Evolutionary conservation across 1,139 yeast species (phyloP).

Genomic region (Blastobotrys serpentis): DNA sequence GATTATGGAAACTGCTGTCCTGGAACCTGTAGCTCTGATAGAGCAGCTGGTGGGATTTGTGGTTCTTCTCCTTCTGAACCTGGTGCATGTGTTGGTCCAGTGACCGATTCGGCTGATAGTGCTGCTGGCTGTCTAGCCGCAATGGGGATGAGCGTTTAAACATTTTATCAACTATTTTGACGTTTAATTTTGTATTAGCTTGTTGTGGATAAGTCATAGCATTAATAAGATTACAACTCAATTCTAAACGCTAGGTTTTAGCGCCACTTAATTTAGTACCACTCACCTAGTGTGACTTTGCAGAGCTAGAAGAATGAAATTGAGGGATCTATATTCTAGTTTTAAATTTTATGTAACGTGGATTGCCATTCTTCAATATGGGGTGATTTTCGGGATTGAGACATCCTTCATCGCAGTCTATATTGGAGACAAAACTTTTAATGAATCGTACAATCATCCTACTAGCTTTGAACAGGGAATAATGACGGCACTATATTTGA

Average conservation of each 20-base stretch:
- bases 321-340: not conserved
- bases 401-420: slow-evolving; percentile 67
- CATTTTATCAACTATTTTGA: too few species aligned
- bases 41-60: not conserved
- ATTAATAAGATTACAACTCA: too few species aligned
- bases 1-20: not conserved
- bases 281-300: too few species aligned
- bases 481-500: slow-evolving; percentile 45
- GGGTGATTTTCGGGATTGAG: slow-evolving; percentile 60
- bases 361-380: slow-evolving; percentile 46
- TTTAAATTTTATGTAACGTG: slow-evolving; percentile 37
- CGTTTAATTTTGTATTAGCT: too few species aligned
- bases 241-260: not conserved
- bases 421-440: slow-evolving; percentile 48
- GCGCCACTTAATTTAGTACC: too few species aligned
- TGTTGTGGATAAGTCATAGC: too few species aligned
- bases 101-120: too few species aligned
- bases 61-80: not conserved
- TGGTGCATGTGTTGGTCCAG: too few species aligned
- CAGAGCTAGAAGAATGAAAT: not conserved
- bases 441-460: slow-evolving; percentile 47
- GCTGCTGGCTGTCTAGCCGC: too few species aligned
- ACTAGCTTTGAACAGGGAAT: slow-evolving; percentile 42
- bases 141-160: too few species aligned
- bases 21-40: not conserved